Base-by-base conservation (phyloP, 2,329 filamentous ascomycete species). In the Didymella segeticola region DNA sequence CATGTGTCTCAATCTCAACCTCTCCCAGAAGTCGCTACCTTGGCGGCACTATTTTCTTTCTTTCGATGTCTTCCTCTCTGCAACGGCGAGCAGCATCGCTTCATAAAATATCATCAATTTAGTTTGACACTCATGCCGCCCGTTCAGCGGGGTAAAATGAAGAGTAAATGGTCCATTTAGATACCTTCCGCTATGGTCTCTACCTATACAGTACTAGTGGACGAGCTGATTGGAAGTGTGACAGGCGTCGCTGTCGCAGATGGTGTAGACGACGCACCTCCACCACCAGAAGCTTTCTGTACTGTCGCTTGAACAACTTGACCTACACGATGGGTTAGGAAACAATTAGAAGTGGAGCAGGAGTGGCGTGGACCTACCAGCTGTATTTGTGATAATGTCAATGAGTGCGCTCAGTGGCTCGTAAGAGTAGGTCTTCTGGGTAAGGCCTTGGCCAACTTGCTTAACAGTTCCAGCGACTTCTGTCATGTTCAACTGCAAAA, bases 361-460 rank as follows among this genome's bases (percentile, higher is more conserved):
- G 23, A 17, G 11, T 12, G n/a, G 1, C 5, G 1, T 27, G 2
- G 7, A 47, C 51, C 26, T 53, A 61, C 60, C 61, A 2, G 81
- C 77, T 1, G 78, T 66, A 63, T 85, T 84, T 63, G 82, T 82
- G 17, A 85, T 75, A 53, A 85, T 82, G 50, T 85, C 78, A 12
- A 85, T 80, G 51, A 85, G 65, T 2, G 80, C 75, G 47, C 77
- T 79, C 29, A 85, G 70, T 25, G 81, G 74, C 19, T 75, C 71
- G 58, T 84, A 84, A 4, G 71, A 73, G 61, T 79, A 85, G n/a
- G 78, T 80, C 71, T 81, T 84, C 66, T 84, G 78, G 5, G 76
- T 75, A 20, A 75, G 59, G 2, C 74, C 75, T 41, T 74, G 66
- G n/a, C 67, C 69, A 54, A 77, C 42, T 50, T 66, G 67, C 66